These are phyloP conservation scores for Wickerhamomyces subpelliculosus DNA, from an alignment of 805 yeast genomes.

Conservation along the genomic window DNA sequence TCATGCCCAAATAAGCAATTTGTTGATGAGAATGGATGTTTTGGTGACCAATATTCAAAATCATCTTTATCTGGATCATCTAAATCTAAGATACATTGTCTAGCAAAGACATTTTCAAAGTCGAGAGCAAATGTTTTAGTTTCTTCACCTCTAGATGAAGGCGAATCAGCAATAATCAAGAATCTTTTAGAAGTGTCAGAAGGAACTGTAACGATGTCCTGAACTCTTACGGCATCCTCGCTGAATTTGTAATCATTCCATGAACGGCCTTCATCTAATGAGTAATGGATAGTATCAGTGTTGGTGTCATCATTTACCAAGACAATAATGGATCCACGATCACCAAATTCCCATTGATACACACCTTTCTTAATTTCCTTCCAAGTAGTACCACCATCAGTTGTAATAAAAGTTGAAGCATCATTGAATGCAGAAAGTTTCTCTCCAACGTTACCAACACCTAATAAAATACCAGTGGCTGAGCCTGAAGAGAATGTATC, in stretches of 20 bases:
- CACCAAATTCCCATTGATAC: slow-evolving; percentile 94
- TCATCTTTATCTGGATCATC: slow-evolving; percentile 42
- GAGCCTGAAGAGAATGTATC: slow-evolving; percentile 85
- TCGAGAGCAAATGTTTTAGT: slow-evolving; percentile 47
- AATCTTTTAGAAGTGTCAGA: slow-evolving; percentile 80
- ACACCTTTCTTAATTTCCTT: slow-evolving; percentile 65
- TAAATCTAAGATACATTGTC: slow-evolving; percentile 49
- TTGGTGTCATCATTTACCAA: slow-evolving; percentile 51
- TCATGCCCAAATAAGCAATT: slow-evolving; percentile 73
- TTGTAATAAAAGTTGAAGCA: slow-evolving; percentile 66
- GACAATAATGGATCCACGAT: slow-evolving; percentile 82
- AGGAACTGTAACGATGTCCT: slow-evolving; percentile 85
- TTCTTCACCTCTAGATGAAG: slow-evolving; percentile 34
- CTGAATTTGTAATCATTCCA: slow-evolving; percentile 68
- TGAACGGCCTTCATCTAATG: slow-evolving; percentile 71
- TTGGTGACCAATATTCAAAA: slow-evolving; percentile 58
- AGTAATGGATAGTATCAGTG: slow-evolving; percentile 55
- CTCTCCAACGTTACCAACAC: slow-evolving; percentile 84
- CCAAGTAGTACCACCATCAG: slow-evolving; percentile 91
- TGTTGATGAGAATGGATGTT: slow-evolving; percentile 41
- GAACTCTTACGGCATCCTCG: slow-evolving; percentile 45
- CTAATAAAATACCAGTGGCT: slow-evolving; percentile 82
- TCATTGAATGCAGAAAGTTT: slow-evolving; percentile 39
- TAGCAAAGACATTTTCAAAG: slow-evolving; percentile 40
- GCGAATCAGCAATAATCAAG: slow-evolving; percentile 48